Evolutionary conservation across 2,329 filamentous ascomycete species (phyloP), one percentile per base, ranked within the genome.

Genomic region (Colletotrichum sp.): DNA sequence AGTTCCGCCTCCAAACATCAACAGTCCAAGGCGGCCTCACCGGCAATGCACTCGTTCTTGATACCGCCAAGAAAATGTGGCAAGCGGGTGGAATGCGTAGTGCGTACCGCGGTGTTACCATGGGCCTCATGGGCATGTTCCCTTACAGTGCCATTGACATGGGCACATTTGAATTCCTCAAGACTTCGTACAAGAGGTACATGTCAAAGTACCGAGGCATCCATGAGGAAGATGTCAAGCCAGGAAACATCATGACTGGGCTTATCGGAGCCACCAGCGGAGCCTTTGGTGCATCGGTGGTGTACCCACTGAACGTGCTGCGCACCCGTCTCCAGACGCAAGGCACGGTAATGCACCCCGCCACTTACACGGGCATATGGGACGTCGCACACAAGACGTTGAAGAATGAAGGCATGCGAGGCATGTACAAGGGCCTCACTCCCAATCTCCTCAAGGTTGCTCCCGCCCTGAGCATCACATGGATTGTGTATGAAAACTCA

Each of bases 131-230:
- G 67, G 97, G 97, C 83, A 98, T 98, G 93, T 99, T 99, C 81
- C 97, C 97, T 0, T 99, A 98, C 84, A 96, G 96, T 57, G 97
- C 97, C 66, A 98, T 99, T 82, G 97, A 99, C 82, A 93, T 99
- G 81, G 95, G 95, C 78, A 98, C 95, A 1, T 99, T 98, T 82
- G 97, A 99, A 85, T 92, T 97, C 76, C 90, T 98, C 77, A 99
- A 99, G 86, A 92, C 91, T 64, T 89, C 89, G 9, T 92, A 98
- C 78, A 91, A 94, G 39, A 86, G 86, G 6, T 93, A 93, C 78
- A 94, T 95, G 81, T 94, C 95, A 15, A 92, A 91, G 74, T 86
- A 89, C 39, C 85, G 91, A 12, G 92, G 93, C 59, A 93, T 94
- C 78, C 93, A 95, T 80, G 95, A 98, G 83, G 95, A 98, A 78